These are phyloP conservation scores for Candida xiaguanensis DNA, from an alignment of 805 yeast genomes.

Conservation along the genomic window DNA sequence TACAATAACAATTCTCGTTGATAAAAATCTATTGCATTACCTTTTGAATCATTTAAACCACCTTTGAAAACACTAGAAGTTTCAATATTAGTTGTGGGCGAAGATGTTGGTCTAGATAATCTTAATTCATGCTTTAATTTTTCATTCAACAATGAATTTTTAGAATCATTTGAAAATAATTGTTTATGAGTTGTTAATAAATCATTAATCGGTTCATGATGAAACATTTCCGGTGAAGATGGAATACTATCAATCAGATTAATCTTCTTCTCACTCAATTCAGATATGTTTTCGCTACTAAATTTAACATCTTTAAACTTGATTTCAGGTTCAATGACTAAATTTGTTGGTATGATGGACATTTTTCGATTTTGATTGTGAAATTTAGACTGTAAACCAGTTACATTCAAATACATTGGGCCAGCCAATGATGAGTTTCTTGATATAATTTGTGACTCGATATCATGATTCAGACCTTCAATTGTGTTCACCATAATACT, in stretches of 20 bases:
- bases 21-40: conserved; percentile 41
- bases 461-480: background rate
- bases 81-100: conserved; percentile 22
- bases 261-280: background rate
- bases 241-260: conserved; percentile 3
- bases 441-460: conserved; percentile 13
- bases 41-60: conserved; percentile 6
- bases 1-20: conserved; percentile 55
- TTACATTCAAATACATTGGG: conserved; percentile 15
- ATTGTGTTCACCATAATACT: conserved; percentile 6
- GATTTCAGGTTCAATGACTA: conserved; percentile 13
- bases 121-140: conserved; percentile 13
- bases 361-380: conserved; percentile 17
- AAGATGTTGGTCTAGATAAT: conserved; percentile 13
- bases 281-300: conserved; percentile 7
- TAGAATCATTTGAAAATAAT: conserved; percentile 6
- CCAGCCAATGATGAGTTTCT: conserved; percentile 20
- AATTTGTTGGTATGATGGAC: conserved; percentile 27
- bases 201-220: conserved; percentile 13
- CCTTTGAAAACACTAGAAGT: conserved; percentile 17
- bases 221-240: conserved; percentile 3
- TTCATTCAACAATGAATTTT: conserved; percentile 11
- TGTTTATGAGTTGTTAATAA: conserved; percentile 32
- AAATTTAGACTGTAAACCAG: conserved; percentile 9
- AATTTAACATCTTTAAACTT: conserved; percentile 25